Evolutionary conservation across 2,329 filamentous ascomycete genomes (phyloP).

Genomic region (Aspergillus proliferans): DNA sequence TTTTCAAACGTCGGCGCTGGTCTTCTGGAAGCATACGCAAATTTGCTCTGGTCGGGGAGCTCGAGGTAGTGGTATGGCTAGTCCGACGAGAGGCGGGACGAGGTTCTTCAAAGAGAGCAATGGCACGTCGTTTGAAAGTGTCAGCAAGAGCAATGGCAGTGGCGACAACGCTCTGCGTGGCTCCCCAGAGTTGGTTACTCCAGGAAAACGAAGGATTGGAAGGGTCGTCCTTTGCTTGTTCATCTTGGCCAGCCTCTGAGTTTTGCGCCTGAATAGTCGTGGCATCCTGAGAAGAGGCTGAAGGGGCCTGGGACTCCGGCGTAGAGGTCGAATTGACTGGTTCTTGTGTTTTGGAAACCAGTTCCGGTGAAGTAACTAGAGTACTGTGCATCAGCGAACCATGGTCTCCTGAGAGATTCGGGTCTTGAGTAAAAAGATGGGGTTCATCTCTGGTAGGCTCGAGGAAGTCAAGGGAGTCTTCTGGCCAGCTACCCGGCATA

Average conservation of each 20-base stretch:
- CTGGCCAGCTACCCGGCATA: conserved; percentile 4
- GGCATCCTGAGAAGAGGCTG: background rate
- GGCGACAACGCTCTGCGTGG: conserved; percentile 9
- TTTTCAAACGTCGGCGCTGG: conserved; percentile 8
- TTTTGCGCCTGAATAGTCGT: background rate
- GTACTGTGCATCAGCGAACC: background rate
- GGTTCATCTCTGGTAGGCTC: background rate
- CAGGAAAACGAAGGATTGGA: conserved; percentile 2
- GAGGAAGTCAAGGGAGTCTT: background rate
- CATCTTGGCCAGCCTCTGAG: background rate
- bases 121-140: conserved; percentile 5
- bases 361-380: background rate
- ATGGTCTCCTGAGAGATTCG: background rate
- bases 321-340: background rate
- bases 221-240: background rate
- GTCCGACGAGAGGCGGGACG: background rate
- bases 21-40: conserved; percentile 9
- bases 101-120: conserved; percentile 3
- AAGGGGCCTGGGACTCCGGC: background rate
- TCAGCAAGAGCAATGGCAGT: conserved; percentile 7
- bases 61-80: background rate
- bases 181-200: conserved; percentile 1
- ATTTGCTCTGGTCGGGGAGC: conserved; percentile 11
- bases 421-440: background rate
- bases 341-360: background rate